A percentile compares a stretch with the other conserved stretches of the same genome.
Evolutionary conservation across 2,329 filamentous ascomycete genomes (phyloP).

Genomic region (Alternaria longipes): DNA sequence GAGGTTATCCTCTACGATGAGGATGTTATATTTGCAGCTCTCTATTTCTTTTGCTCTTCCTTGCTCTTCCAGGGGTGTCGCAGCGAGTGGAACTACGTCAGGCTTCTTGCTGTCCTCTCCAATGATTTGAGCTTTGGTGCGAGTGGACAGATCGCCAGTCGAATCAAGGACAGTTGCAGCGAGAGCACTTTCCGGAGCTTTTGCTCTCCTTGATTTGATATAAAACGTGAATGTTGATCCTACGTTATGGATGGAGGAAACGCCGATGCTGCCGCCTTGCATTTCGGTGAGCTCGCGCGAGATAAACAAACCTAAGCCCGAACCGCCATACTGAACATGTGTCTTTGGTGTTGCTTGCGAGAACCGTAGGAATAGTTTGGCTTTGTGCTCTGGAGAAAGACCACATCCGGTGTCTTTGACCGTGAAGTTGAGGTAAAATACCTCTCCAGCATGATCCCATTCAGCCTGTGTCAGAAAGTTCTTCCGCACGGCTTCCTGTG

Average conservation of each 20-base stretch:
- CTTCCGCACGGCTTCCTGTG: slow-evolving; percentile 4
- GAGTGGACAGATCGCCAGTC: neutral
- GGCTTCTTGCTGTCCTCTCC: neutral
- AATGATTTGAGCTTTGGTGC: slow-evolving; percentile 10
- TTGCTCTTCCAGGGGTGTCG: neutral
- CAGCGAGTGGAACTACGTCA: neutral
- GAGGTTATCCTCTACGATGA: slow-evolving; percentile 46
- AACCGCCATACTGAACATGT: slow-evolving; percentile 36
- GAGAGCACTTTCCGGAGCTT: neutral
- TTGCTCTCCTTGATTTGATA: slow-evolving; percentile 22
- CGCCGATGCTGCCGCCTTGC: slow-evolving; percentile 39
- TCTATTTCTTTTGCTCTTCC: neutral
- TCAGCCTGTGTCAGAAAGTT: slow-evolving; percentile 8
- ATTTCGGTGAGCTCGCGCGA: slow-evolving; percentile 38
- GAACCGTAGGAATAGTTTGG: slow-evolving; percentile 36
- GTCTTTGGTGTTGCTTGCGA: slow-evolving; percentile 38
- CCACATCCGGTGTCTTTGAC: slow-evolving; percentile 21
- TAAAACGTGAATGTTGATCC: slow-evolving; percentile 42
- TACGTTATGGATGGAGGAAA: slow-evolving; percentile 26
- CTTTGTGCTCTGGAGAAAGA: slow-evolving; percentile 15
- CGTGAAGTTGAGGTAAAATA: slow-evolving; percentile 18
- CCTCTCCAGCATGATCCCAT: slow-evolving; percentile 13
- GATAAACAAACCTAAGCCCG: slow-evolving; percentile 35
- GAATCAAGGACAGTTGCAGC: neutral
- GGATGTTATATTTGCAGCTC: slow-evolving; percentile 11